Evolutionary conservation across 2,329 filamentous ascomycete genomes (phyloP).

Genomic region (Metarhizium brunneum): DNA sequence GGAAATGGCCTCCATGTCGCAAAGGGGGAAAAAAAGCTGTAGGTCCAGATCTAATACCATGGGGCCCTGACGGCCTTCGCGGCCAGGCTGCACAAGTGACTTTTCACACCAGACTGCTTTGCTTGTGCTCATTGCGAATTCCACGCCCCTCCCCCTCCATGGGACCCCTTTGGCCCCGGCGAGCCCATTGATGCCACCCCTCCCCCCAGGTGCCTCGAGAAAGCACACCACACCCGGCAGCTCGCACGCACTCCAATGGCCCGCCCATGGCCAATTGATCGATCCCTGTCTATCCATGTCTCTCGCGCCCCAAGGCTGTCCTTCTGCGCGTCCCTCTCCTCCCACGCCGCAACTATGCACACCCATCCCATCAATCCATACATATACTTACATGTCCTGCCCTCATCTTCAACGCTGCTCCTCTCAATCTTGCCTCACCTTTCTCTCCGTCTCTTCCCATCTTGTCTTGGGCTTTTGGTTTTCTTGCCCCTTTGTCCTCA

Average conservation of each 20-base stretch:
- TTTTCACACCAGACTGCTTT: not conserved
- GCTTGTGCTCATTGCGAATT: not conserved
- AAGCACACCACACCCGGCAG: slow-evolving; percentile 1
- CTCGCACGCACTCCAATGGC: not conserved
- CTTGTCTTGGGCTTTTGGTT: not conserved
- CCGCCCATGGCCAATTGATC: not conserved
- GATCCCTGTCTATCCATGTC: not conserved
- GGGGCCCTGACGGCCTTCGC: not conserved
- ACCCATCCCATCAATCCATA: slow-evolving; percentile 6
- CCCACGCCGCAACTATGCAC: slow-evolving; percentile 3
- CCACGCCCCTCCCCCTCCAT: not conserved
- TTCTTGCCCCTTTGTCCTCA: slow-evolving; percentile 1
- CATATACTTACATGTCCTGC: slow-evolving; percentile 14
- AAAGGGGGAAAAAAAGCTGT: too few relatives aligned
- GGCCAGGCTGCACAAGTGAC: not conserved
- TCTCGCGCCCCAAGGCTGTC: slow-evolving; percentile 5
- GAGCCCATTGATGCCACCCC: not conserved
- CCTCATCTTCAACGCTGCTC: slow-evolving; percentile 9
- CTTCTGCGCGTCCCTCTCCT: not conserved
- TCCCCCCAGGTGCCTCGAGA: not conserved
- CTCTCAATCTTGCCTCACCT: slow-evolving; percentile 1
- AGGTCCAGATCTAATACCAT: too few relatives aligned
- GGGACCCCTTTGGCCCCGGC: too few relatives aligned
- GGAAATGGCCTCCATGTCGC: not conserved
- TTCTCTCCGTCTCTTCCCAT: slow-evolving; percentile 2